A percentile compares a stretch with the other conserved stretches of the same genome.
Conservation (phyloP, 73 alveolate species). For the Stentor roeselii region DNA sequence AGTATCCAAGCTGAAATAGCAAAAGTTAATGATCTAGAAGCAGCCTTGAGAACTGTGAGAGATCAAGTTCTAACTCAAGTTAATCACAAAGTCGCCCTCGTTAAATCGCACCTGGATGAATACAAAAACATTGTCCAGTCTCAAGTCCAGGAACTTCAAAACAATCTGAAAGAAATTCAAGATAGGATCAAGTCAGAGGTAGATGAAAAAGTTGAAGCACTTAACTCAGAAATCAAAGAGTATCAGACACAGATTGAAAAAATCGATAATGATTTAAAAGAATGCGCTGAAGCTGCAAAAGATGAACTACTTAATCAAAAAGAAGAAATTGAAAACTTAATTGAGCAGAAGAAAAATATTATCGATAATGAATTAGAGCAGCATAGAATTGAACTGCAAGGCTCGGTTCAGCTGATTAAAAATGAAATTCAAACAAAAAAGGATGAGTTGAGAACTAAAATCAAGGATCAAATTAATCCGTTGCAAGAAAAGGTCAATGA, state of each 20-base stretch:
- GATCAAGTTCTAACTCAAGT: not conserved
- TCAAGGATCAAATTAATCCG: not conserved
- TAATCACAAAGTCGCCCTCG: not conserved
- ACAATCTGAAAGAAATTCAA: not conserved
- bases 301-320: not conserved
- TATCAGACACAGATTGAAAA: not conserved
- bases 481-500: not conserved
- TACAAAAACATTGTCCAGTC: not conserved
- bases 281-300: not conserved
- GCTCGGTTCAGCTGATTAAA: not conserved
- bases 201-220: not conserved
- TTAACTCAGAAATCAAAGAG: not conserved
- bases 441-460: not conserved
- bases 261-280: not conserved
- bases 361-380: too few relatives aligned
- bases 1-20: too few relatives aligned
- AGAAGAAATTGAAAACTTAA: not conserved
- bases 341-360: too few relatives aligned
- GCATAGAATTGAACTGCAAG: too few relatives aligned
- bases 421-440: too few relatives aligned
- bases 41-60: not conserved
- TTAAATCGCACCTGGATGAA: not conserved
- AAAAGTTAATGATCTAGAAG: not conserved
- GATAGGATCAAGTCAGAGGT: not conserved
- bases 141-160: not conserved